Base-by-base conservation (phyloP, 331 rosid species). In the Malus hybrid region DNA sequence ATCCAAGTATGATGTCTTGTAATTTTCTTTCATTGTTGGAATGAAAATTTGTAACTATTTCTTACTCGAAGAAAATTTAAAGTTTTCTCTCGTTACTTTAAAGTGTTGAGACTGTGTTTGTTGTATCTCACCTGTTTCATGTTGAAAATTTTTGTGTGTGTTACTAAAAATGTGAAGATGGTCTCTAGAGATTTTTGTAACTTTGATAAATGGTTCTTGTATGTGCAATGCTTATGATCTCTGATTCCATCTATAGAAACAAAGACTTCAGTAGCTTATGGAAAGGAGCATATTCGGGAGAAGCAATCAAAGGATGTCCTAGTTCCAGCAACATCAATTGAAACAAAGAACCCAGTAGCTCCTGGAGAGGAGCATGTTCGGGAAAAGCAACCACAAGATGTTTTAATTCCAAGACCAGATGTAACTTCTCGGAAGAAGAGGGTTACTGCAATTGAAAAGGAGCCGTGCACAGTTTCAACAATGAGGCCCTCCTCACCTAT, bases 221-320 rank as follows among this genome's bases (percentile, higher is more conserved):
- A 4, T 63, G 42, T 30, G 68, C 18, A 65, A 65, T 18, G 70
- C 50, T 18, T 65, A 65, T 65, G 70, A 65, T 42, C 61, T 66
- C 66, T 39, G 29, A 50, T 50, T 5, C 56, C n/a, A 50, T 15
- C 0, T 50, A 6, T 50, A 50, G 56, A 16, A 55, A n/a, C 28
- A 34, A 62, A 46, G 63, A 66, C 33, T 80, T 50, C 10, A 65
- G 53, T 71, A 73, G 78, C 68, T 71, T 66, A 67, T 74, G 5
- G 20, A 39, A 76, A 75, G 68, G 73, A 66, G 66, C 65, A 66
- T 72, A 48, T 34, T 29, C 8, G 4, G 11, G 76, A 50, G 63
- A 76, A 78, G 58, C 42, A 28, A 58, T 28, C 29, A 46, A 24
- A 30, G 46, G 63, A 71, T 71, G 62, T 56, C 75, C 16, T 11